A percentile compares a stretch with the other conserved stretches of the same genome.
Conservation (phyloP, 73 alveolate species). For the Uronychia setigera region DNA sequence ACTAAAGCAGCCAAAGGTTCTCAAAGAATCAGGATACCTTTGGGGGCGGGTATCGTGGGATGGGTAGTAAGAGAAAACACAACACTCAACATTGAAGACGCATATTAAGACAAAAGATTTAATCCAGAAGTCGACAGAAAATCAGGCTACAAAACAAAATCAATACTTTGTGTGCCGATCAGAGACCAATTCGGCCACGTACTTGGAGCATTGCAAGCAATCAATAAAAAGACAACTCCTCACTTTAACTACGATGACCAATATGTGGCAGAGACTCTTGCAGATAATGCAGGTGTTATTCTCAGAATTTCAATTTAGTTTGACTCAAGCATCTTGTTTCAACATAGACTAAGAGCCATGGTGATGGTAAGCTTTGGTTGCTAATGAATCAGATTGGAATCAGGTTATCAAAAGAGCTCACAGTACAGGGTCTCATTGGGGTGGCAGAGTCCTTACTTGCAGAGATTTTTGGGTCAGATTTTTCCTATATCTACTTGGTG, state of each 20-base stretch:
- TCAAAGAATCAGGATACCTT: slow-evolving; percentile 19
- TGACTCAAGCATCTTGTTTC: too few species aligned
- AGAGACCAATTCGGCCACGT: slow-evolving; percentile 12
- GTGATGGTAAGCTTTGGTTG: too few species aligned
- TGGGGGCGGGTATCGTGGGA: slow-evolving; percentile 56
- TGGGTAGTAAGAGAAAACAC: slow-evolving; percentile 31
- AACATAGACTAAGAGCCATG: too few species aligned
- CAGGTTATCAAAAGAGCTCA: too few species aligned
- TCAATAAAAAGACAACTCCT: not conserved
- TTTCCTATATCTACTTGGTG: slow-evolving; percentile 19
- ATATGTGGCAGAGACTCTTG: slow-evolving; percentile 33
- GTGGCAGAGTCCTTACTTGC: slow-evolving; percentile 44
- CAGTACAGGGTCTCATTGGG: too few species aligned
- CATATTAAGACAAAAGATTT: slow-evolving; percentile 55
- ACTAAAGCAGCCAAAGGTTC: slow-evolving; percentile 55
- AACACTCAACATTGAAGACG: slow-evolving; percentile 55
- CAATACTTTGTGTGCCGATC: slow-evolving; percentile 48
- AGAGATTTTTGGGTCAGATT: slow-evolving; percentile 4
- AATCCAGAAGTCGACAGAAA: slow-evolving; percentile 44
- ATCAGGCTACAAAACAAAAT: slow-evolving; percentile 40
- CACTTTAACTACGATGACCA: slow-evolving; percentile 17
- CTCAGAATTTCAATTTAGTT: too few species aligned
- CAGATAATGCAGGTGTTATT: too few species aligned
- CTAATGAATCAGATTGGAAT: too few species aligned
- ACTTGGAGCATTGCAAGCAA: not conserved